Evolutionary conservation across 352 stramenopile species (phyloP).

Genomic region (Phytophthora colocasiae): DNA sequence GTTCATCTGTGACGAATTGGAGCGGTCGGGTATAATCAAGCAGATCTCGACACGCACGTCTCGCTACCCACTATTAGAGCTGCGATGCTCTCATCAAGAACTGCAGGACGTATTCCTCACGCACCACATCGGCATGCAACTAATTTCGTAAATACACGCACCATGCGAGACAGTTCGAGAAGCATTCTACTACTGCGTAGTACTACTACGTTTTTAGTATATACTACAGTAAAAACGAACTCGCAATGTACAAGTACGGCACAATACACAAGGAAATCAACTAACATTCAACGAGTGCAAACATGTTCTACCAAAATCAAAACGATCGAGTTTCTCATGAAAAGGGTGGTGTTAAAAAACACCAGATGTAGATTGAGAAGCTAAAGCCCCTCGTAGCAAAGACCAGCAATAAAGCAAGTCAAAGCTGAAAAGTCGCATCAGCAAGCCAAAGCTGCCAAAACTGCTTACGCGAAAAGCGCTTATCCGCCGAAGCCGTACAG

Average conservation of each 20-base stretch:
- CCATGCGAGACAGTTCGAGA: too few relatives aligned
- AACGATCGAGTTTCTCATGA: slow-evolving; percentile 26
- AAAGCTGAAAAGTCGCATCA: slow-evolving; percentile 12
- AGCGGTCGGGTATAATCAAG: slow-evolving; percentile 65
- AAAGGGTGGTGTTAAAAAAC: slow-evolving; percentile 59
- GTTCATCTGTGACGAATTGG: slow-evolving; percentile 69
- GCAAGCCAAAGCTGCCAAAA: slow-evolving; percentile 80
- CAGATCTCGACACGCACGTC: slow-evolving; percentile 52
- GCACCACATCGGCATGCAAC: slow-evolving; percentile 63
- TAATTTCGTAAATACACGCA: slow-evolving; percentile 44
- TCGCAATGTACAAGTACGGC: too few relatives aligned
- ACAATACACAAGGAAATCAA: too few relatives aligned
- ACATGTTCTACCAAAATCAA: slow-evolving; percentile 2
- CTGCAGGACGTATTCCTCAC: slow-evolving; percentile 70
- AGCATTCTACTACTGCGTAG: too few relatives aligned
- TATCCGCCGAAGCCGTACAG: slow-evolving; percentile 95
- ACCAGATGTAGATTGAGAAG: slow-evolving; percentile 35
- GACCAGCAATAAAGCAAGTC: neutral
- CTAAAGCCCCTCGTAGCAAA: slow-evolving; percentile 10
- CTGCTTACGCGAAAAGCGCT: slow-evolving; percentile 33
- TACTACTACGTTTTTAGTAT: too few relatives aligned
- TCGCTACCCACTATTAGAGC: slow-evolving; percentile 59
- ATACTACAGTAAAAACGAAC: too few relatives aligned
- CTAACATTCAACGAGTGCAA: too few relatives aligned
- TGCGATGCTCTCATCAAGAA: slow-evolving; percentile 72